Percentiles rank a stretch among this genome's conserved stretches.
These are phyloP conservation scores for Filobasidium floriforme DNA, from an alignment of 768 basidiomycete species.

Conservation along the genomic window DNA sequence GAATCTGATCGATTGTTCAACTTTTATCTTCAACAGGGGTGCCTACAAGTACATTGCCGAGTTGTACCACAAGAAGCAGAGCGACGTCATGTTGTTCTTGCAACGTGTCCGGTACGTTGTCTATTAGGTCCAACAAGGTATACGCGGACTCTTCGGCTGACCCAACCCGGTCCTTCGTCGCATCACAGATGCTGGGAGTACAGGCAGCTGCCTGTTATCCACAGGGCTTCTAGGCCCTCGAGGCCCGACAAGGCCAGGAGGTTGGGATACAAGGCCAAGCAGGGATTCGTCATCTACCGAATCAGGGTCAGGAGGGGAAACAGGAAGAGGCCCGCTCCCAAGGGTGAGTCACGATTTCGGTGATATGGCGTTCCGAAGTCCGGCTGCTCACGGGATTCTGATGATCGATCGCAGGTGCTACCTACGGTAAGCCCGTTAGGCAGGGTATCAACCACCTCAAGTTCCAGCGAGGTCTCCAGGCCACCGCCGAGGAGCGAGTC, in stretches of 20 bases:
- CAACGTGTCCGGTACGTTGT: constrained; percentile 78
- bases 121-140: background rate
- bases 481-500: constrained; percentile 95
- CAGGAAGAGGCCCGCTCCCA: constrained; percentile 96
- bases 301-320: constrained; percentile 95
- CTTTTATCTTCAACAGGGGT: constrained; percentile 16
- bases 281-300: constrained; percentile 97
- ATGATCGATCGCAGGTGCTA: constrained; percentile 51
- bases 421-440: constrained; percentile 96
- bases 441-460: constrained; percentile 99
- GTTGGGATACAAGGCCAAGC: constrained; percentile 99
- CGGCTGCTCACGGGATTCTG: constrained; percentile 46
- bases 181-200: constrained; percentile 85
- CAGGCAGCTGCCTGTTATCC: constrained; percentile 94
- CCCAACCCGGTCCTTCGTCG: background rate
- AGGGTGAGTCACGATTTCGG: constrained; percentile 54
- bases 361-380: constrained; percentile 25
- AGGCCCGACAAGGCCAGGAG: constrained; percentile 99
- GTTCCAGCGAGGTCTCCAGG: constrained; percentile 85
- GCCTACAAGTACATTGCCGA: constrained; percentile 77
- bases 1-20: background rate
- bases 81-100: constrained; percentile 82
- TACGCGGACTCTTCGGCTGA: background rate
- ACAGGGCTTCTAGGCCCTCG: constrained; percentile 94
- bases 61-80: constrained; percentile 75